These are phyloP conservation scores for Cutaneotrichosporon arboriforme DNA, from an alignment of 1,284 basidiomycete genomes.

Conservation along the genomic window DNA sequence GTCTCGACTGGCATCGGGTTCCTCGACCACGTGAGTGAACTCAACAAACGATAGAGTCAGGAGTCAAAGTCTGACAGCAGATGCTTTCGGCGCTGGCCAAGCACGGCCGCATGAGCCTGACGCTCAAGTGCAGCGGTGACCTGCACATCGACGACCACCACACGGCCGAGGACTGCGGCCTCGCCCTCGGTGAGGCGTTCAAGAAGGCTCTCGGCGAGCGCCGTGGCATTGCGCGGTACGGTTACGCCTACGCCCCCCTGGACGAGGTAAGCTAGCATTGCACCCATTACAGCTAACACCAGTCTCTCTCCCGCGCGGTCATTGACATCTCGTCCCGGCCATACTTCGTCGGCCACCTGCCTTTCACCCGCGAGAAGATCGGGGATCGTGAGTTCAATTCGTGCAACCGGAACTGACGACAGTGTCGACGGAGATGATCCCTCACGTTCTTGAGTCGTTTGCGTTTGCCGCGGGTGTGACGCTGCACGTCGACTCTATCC, in stretches of 20 bases:
- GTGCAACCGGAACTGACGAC: conserved; percentile 2
- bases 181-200: conserved; percentile 89
- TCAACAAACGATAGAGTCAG: neutral
- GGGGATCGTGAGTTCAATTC: conserved; percentile 63
- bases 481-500: conserved; percentile 80
- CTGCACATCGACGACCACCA: conserved; percentile 99
- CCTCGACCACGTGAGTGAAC: conserved; percentile 86
- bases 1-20: conserved; percentile 96
- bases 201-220: conserved; percentile 93
- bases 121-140: conserved; percentile 87
- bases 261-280: conserved; percentile 72
- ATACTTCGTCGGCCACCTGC: conserved; percentile 87
- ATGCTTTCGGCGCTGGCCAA: conserved; percentile 95
- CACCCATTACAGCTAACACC: conserved; percentile 1
- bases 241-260: conserved; percentile 91
- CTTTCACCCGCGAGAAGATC: conserved; percentile 89
- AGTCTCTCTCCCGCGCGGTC: conserved; percentile 91
- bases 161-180: conserved; percentile 92
- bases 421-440: conserved; percentile 91
- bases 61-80: conserved; percentile 48
- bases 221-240: conserved; percentile 89
- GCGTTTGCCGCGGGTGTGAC: conserved; percentile 48
- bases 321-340: conserved; percentile 97
- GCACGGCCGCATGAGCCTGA: conserved; percentile 85
- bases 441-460: conserved; percentile 48